phyloP scores from a whole-genome alignment of 345 rosid genomes.

The Rubroshorea leprosula region DNA sequence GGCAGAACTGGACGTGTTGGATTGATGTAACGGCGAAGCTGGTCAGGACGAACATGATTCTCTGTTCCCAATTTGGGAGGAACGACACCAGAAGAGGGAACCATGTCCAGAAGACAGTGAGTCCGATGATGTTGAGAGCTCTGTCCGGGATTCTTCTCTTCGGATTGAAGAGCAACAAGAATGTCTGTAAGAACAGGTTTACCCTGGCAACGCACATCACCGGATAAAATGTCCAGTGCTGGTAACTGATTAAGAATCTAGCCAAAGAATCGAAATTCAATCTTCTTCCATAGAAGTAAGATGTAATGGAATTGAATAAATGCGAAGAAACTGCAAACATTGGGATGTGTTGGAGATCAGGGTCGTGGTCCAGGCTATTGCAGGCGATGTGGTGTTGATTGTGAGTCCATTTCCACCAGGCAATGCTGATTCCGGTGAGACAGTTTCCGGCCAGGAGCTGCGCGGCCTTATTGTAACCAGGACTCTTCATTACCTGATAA shows the following conservation, averaged over 20 bases:
- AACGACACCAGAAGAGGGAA: slow-evolving; percentile 75
- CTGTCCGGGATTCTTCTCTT: slow-evolving; percentile 56
- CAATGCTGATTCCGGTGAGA: slow-evolving; percentile 84
- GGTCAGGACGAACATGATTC: slow-evolving; percentile 54
- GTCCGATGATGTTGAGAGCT: slow-evolving; percentile 56
- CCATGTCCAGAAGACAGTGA: slow-evolving; percentile 87
- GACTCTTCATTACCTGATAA: slow-evolving; percentile 59
- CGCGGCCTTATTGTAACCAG: slow-evolving; percentile 41
- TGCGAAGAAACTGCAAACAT: slow-evolving; percentile 67
- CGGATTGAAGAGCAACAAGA: slow-evolving; percentile 53
- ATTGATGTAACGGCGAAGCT: slow-evolving; percentile 64
- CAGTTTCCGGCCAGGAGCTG: slow-evolving; percentile 81
- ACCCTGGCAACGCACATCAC: slow-evolving; percentile 76
- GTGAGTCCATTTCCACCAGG: slow-evolving; percentile 99
- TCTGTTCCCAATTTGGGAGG: slow-evolving; percentile 76
- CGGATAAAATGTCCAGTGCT: slow-evolving; percentile 86
- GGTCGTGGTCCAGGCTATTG: slow-evolving; percentile 86
- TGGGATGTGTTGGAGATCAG: slow-evolving; percentile 95
- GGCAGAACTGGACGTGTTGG: slow-evolving; percentile 79
- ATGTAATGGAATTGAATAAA: slow-evolving; percentile 57
- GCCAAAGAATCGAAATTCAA: slow-evolving; percentile 62
- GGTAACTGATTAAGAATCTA: slow-evolving; percentile 66
- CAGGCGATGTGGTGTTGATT: slow-evolving; percentile 86
- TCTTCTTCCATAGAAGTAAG: slow-evolving; percentile 60
- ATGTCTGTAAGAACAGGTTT: slow-evolving; percentile 70